Base-by-base conservation (phyloP, 2,329 filamentous ascomycete species). In the Aureobasidium pullulans region DNA sequence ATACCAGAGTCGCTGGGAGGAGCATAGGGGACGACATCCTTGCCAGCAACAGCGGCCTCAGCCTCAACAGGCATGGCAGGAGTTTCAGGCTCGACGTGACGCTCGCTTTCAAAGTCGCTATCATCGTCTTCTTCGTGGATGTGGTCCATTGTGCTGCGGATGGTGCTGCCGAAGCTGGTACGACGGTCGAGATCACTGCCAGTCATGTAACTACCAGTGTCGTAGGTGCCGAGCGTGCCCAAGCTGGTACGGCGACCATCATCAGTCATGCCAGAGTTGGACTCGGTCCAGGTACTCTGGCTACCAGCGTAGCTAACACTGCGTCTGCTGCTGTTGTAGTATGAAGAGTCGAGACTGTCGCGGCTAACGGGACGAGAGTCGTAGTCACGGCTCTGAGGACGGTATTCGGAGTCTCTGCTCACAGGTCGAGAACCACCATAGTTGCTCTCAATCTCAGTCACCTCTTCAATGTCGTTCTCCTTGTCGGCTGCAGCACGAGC, bases 161-260 rank as follows among this genome's bases (percentile, higher is more conserved):
- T 68, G 4, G 74, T 70, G 43, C 69, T 74, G 36, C 74, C 75
- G 32, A 75, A 70, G 13, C 75, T 77, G 6, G 72, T 75, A 29
- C 77, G 72, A n/a, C 76, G 70, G 52, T 75, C 73, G 32, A 76
- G 62, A 39, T 79, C 76, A 61, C 72, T 77, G 56, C 76, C 77
- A 1, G 75, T 78, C 69, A 79, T 72, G 67, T 79, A 79, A 23
- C 73, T 74, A n/a, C 76, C 76, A n/a, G 75, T 77, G 7, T 70
- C 77, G 61, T 76, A 78, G 0, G 75, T 76, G 63, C 76, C 72
- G 50, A 78, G 75, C 6, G 70, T 67, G 5, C 73, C 75, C 62
- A 72, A 76, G 66, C 73, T 74, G 13, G 68, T 73, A 16, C 73
- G 71, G n/a, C 67, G 68, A 34, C 63, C 68, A 40, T 67, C 63